These are phyloP conservation scores for Penicillium coprophilum DNA, from an alignment of 495 filamentous ascomycete species.

Conservation along the genomic window DNA sequence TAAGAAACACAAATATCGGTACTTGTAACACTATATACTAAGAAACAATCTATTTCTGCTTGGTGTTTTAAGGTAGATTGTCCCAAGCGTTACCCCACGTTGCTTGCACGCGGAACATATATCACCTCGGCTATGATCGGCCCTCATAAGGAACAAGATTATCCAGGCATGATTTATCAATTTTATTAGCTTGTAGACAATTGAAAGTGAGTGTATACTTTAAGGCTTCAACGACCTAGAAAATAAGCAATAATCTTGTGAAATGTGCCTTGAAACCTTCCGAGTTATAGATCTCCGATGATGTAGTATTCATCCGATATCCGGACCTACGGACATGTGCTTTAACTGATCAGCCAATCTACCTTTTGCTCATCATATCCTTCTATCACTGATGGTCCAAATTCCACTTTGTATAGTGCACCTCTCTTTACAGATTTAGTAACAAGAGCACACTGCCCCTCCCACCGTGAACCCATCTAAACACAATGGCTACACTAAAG, in stretches of 20 bases:
- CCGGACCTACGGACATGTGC: conserved; percentile 30
- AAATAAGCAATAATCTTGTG: not conserved
- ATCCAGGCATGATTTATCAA: not conserved
- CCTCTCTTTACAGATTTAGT: not conserved
- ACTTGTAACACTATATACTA: not conserved
- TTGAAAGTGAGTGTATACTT: not conserved
- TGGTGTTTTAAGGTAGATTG: not conserved
- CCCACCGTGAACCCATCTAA: not conserved
- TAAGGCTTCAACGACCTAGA: not conserved
- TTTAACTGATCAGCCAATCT: conserved; percentile 4
- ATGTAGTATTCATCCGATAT: conserved; percentile 20
- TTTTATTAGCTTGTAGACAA: not conserved
- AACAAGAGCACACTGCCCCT: not conserved
- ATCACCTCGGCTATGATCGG: conserved; percentile 1
- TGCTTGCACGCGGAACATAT: not conserved
- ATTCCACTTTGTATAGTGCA: not conserved
- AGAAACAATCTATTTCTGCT: not conserved
- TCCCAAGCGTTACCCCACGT: not conserved
- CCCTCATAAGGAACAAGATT: not conserved
- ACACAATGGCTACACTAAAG: conserved; percentile 32
- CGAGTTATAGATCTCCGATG: conserved; percentile 17
- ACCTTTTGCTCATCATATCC: not conserved
- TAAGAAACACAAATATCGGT: not conserved
- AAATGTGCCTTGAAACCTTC: not conserved
- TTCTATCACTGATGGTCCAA: not conserved